These are phyloP conservation scores for Rugonectria rugulosa DNA, from an alignment of 2,329 filamentous ascomycete species.

Conservation along the genomic window DNA sequence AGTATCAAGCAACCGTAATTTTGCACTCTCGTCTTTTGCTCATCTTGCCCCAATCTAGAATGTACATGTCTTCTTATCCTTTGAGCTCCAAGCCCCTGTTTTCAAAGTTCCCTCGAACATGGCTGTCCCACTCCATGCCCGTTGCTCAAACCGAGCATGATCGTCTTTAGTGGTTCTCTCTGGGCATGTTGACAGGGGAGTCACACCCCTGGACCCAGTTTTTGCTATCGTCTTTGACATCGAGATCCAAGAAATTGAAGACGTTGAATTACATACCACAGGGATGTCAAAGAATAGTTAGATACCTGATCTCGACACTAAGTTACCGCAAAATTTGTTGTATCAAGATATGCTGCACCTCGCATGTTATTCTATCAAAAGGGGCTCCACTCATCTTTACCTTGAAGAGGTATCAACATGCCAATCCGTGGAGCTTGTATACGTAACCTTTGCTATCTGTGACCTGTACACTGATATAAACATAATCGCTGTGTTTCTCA, in stretches of 20 bases:
- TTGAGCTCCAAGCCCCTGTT: not conserved
- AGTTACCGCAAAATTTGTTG: too few species aligned
- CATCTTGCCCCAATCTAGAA: not conserved
- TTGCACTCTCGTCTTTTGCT: not conserved
- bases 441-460: too few species aligned
- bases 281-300: not conserved
- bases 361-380: too few species aligned
- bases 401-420: too few species aligned
- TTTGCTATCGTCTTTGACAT: not conserved
- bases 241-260: conserved; percentile 3
- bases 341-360: not conserved
- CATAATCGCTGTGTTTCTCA: too few species aligned
- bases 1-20: not conserved
- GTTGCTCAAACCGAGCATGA: not conserved
- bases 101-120: not conserved
- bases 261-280: conserved; percentile 19
- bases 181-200: not conserved
- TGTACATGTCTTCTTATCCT: not conserved
- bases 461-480: too few species aligned
- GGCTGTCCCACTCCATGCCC: not conserved
- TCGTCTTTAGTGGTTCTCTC: not conserved
- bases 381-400: too few species aligned
- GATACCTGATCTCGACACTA: not conserved
- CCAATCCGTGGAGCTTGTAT: too few species aligned
- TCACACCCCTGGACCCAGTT: conserved; percentile 10